A percentile compares a stretch with the other conserved stretches of the same genome.
These are phyloP conservation scores for Gnaphalium uliginosum DNA, from an alignment of 129 eudicot species.

Conservation along the genomic window DNA sequence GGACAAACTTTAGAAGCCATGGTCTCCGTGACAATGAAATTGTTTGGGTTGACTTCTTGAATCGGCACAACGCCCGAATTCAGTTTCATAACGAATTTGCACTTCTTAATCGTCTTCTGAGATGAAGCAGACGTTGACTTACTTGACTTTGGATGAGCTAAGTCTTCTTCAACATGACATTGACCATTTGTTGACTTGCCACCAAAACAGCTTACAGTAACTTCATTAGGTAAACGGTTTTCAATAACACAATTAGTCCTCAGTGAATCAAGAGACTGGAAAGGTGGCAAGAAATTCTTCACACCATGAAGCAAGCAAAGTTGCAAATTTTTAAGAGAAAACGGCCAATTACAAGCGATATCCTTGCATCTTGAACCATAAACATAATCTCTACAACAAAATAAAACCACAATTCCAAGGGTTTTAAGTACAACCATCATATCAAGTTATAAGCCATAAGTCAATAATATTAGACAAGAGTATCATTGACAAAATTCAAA, in stretches of 20 bases:
- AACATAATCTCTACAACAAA: slow-evolving; percentile 63
- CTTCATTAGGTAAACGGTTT: slow-evolving; percentile 29
- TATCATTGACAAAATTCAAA: slow-evolving; percentile 1
- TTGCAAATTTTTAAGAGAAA: slow-evolving; percentile 58
- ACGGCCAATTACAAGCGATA: slow-evolving; percentile 69
- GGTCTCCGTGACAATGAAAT: slow-evolving; percentile 21
- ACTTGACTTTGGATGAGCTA: slow-evolving; percentile 17
- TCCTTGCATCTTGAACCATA: slow-evolving; percentile 60
- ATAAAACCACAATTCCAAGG: slow-evolving; percentile 6
- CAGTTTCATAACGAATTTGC: slow-evolving; percentile 51
- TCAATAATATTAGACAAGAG: not conserved
- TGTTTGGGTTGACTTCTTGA: slow-evolving; percentile 26
- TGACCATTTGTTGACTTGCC: slow-evolving; percentile 25
- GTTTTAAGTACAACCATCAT: not conserved
- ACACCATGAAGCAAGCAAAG: slow-evolving; percentile 67
- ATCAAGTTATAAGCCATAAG: not conserved
- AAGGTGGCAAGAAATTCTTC: slow-evolving; percentile 72
- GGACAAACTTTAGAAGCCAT: slow-evolving; percentile 83
- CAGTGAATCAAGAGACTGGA: slow-evolving; percentile 53
- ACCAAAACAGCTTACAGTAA: slow-evolving; percentile 26
- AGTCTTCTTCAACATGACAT: slow-evolving; percentile 14
- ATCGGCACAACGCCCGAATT: slow-evolving; percentile 31
- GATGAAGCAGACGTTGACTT: slow-evolving; percentile 23
- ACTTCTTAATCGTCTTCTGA: slow-evolving; percentile 46
- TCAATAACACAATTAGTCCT: slow-evolving; percentile 33